These are phyloP conservation scores for Camptophora hylomeconis DNA, from an alignment of 2,329 filamentous ascomycete genomes.

Conservation along the genomic window DNA sequence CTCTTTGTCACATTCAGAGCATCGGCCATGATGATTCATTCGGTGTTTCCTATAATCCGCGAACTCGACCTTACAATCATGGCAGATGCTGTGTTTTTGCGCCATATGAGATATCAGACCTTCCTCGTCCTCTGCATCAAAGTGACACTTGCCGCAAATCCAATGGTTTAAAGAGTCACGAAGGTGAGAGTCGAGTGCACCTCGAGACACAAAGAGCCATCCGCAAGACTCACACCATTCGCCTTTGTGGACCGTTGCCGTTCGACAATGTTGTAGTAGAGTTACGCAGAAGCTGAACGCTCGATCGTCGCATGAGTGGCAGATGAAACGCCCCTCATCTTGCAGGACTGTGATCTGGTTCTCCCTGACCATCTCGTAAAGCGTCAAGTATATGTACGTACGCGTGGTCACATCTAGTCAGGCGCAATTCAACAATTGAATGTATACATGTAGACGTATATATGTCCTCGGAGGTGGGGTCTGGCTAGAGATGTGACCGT, in stretches of 20 bases:
- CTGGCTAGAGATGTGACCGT: no score
- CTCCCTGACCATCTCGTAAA: constrained; percentile 5
- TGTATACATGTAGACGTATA: no score
- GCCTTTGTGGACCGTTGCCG: constrained; percentile 6
- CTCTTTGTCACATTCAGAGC: constrained; percentile 6
- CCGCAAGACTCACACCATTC: constrained; percentile 11
- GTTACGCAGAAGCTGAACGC: constrained; percentile 4
- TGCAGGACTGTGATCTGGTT: constrained; percentile 5
- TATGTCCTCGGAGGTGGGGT: no score
- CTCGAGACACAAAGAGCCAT: constrained; percentile 8
- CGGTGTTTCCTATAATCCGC: constrained; percentile 7
- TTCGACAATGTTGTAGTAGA: constrained; percentile 7
- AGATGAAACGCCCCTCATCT: constrained; percentile 1
- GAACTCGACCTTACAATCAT: constrained; percentile 1
- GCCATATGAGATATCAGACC: constrained; percentile 1
- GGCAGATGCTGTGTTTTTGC: constrained; percentile 5
- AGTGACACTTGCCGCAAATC: constrained; percentile 4
- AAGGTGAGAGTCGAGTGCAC: constrained; percentile 4
- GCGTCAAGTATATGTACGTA: no score
- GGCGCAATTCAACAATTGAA: no score
- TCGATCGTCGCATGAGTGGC: constrained; percentile 7
- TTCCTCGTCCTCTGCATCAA: background rate
- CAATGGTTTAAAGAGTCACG: constrained; percentile 6
- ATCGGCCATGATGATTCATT: constrained; percentile 9
- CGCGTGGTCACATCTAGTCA: no score